These are phyloP conservation scores for Auricularia cornea DNA, from an alignment of 768 basidiomycete species.

Conservation along the genomic window DNA sequence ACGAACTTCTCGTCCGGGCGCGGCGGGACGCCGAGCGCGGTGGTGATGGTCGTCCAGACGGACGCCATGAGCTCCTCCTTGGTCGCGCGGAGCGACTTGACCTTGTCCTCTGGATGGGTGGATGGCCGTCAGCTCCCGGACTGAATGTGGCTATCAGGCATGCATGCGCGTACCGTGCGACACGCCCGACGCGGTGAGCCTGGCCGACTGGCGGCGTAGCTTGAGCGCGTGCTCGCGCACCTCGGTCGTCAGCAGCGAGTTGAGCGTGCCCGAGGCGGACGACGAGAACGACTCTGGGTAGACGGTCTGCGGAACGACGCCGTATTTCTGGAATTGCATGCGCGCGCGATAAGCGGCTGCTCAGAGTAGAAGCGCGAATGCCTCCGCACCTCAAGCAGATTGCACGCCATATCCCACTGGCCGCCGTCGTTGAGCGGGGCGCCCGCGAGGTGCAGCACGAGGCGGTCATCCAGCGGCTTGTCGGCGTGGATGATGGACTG, in stretches of 20 bases:
- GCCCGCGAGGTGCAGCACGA: constrained; percentile 64
- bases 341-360: not conserved
- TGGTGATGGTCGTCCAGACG: constrained; percentile 74
- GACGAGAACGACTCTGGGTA: constrained; percentile 86
- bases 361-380: constrained; percentile 7
- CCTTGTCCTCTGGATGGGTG: constrained; percentile 38
- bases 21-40: constrained; percentile 82
- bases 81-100: constrained; percentile 58
- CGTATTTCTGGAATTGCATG: constrained; percentile 50
- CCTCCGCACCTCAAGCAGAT: constrained; percentile 45
- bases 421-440: constrained; percentile 88
- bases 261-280: constrained; percentile 60
- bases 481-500: constrained; percentile 74
- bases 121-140: constrained; percentile 25
- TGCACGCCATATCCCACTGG: constrained; percentile 89
- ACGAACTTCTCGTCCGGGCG: constrained; percentile 59
- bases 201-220: constrained; percentile 54
- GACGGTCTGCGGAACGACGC: constrained; percentile 72
- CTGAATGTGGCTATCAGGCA: constrained; percentile 16
- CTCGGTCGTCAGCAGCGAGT: constrained; percentile 78
- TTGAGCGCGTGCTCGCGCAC: constrained; percentile 85
- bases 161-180: not conserved
- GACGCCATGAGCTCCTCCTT: constrained; percentile 83
- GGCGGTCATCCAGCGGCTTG: constrained; percentile 71
- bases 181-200: constrained; percentile 33